Evolutionary conservation across 345 rosid species (phyloP).

Genomic region (Populus pruinosa): DNA sequence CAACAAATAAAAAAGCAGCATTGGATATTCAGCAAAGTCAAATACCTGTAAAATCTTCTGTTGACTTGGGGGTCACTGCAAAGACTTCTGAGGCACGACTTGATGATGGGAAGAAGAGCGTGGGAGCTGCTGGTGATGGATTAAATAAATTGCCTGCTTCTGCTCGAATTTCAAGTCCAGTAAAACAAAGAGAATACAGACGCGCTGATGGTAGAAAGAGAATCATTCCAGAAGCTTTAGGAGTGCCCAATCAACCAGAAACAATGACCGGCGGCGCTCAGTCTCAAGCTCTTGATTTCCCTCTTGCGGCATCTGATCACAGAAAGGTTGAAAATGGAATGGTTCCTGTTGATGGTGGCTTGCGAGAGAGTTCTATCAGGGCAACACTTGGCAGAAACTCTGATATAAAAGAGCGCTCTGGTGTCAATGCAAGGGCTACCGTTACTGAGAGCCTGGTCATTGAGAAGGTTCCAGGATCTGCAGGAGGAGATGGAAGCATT

Average conservation of each 20-base stretch:
- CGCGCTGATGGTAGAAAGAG: conserved; percentile 98
- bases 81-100: conserved; percentile 56
- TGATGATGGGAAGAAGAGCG: conserved; percentile 49
- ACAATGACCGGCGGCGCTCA: conserved; percentile 36
- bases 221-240: conserved; percentile 97
- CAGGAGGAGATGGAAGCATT: conserved; percentile 54
- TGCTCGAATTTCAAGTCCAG: conserved; percentile 66
- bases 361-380: conserved; percentile 43
- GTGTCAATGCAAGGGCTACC: conserved; percentile 71
- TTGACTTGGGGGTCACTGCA: conserved; percentile 37
- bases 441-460: conserved; percentile 76
- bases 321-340: conserved; percentile 47
- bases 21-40: conserved; percentile 57
- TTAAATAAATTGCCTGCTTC: conserved; percentile 48
- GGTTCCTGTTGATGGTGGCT: conserved; percentile 37
- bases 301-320: conserved; percentile 33
- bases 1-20: conserved; percentile 54
- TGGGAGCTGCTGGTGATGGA: conserved; percentile 44
- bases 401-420: conserved; percentile 67
- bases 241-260: conserved; percentile 63
- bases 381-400: conserved; percentile 45
- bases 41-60: conserved; percentile 50
- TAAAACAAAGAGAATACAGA: conserved; percentile 87
- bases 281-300: conserved; percentile 41
- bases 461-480: conserved; percentile 63